Evolutionary conservation across 805 yeast genomes (phyloP), one percentile per base, ranked within the genome.

Genomic region (Wickerhamiella bombiphila): DNA sequence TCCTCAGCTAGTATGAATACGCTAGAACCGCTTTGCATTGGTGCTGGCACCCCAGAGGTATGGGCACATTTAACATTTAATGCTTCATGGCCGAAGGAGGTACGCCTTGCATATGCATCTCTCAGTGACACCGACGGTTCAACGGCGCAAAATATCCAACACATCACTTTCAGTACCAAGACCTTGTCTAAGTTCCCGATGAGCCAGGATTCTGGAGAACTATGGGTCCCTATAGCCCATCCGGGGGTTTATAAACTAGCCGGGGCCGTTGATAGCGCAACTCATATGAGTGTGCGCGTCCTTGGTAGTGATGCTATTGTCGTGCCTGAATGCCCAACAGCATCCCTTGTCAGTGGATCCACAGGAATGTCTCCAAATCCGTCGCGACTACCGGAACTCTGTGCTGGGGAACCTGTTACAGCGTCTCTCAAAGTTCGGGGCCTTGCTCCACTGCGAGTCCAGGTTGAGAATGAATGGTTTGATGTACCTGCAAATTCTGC

Each of bases 241-340:
- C 78, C 91, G 0, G 99, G 98, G 1, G 63, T 69, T n/a, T 91
- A 91, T 57, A 72, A 70, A 41, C 66, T 91, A 3, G 63, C 59
- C 19, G 67, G 70, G 38, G 91, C 86, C 4, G 53, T 67, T 2
- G 98, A 91, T 53, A 57, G 60, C 22, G 56, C 66, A 1, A 74
- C 74, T 39, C 70, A 71, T 32, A 60, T 79, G 24, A 69, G 68
- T 14, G 69, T 81, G 24, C 69, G 1, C 15, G 17, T 14, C 3
- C 8, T n/a, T 8, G 26, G 13, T 13, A 9, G 11, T 9, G 35
- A 37, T 4, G 76, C 74, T 36, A 64, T 83, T 25, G 51, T 78
- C 15, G 64, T 91, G 6, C 75, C 93, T 3, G 55, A 65, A 31
- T 88, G 98, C 55, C 98, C 98, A 1, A 61, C 60, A 3, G 94